Base-by-base conservation (phyloP, 805 yeast genomes). In the Wickerhamiella dianesei region DNA sequence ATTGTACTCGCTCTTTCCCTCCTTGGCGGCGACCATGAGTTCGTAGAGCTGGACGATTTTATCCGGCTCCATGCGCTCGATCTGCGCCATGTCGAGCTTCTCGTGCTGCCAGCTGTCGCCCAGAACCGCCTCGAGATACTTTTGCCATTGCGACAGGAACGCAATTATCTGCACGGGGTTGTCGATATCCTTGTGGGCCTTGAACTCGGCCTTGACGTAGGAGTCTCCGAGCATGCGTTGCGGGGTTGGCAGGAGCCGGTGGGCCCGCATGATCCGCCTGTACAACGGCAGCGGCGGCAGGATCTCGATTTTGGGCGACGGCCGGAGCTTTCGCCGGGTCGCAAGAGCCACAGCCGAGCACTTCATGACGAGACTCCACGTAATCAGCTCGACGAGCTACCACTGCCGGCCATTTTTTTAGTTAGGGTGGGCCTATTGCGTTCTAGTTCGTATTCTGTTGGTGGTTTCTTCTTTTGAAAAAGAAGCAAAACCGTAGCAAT, bases 141-240 rank as follows among this genome's bases (percentile, higher is more conserved):
- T 61, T 63, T 92, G 98, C 99, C 99, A 92, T 50, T 85, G 80
- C 1, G 94, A 77, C 51, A 92, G 70, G 56, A 92, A 92, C 9
- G 96, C 98, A 9, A 92, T 87, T 32, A 92, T 86, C 59, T 89
- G 94, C 20, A 86, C 70, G 2, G 99, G 97, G 62, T 92, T 87
- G 53, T 86, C 95, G 4, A 81, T 74, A 43, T 69, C 64, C 50
- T 78, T 75, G 65, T 92, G 98, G 4, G 88, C 80, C 56, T 79
- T 77, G 69, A 92, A 92, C 66, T 92, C 99, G 35, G 80, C 75
- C 60, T 79, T 82, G 44, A 89, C 95, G 61, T 92, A 92, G 54
- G 77, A 72, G 63, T 92, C 96, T 3, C 98, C 99, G 19, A 92
- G 70, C 45, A 77, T 73, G 48, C 94, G 72, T 43, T 77, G 77